Percentiles rank a stretch among this genome's conserved stretches.
phyloP scores from a whole-genome alignment of 2,329 filamentous ascomycete genomes.

The Fusarium udum region DNA sequence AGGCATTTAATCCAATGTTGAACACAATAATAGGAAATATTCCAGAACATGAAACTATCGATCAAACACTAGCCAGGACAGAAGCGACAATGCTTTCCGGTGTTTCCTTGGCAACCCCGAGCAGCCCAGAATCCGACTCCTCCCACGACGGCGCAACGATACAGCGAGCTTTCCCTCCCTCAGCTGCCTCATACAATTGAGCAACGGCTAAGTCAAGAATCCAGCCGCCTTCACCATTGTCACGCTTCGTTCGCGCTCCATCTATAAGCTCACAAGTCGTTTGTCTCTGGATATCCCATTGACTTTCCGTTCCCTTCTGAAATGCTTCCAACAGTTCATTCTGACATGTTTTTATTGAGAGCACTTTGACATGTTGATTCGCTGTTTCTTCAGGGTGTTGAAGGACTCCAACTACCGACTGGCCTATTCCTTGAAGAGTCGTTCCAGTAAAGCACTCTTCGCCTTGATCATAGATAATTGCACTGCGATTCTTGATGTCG shows the following conservation, averaged over 20 bases:
- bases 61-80: background rate
- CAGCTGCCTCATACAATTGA: conserved; percentile 8
- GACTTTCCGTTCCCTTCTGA: background rate
- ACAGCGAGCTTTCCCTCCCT: background rate
- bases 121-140: conserved; percentile 16
- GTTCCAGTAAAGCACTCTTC: conserved; percentile 23
- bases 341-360: conserved; percentile 29
- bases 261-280: conserved; percentile 16
- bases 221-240: conserved; percentile 13
- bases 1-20: background rate
- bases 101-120: conserved; percentile 1
- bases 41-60: too few species aligned
- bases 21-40: background rate
- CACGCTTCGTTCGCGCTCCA: conserved; percentile 8
- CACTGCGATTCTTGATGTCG: background rate
- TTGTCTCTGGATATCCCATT: conserved; percentile 4
- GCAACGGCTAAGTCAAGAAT: conserved; percentile 23
- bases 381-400: conserved; percentile 16
- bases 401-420: conserved; percentile 26
- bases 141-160: conserved; percentile 17
- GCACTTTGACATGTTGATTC: conserved; percentile 14
- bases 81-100: background rate
- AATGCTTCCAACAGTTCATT: conserved; percentile 20
- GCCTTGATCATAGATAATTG: conserved; percentile 22
- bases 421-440: conserved; percentile 21